Base-by-base conservation (phyloP, 148 eudicot genomes). In the Agrostemma githago region DNA sequence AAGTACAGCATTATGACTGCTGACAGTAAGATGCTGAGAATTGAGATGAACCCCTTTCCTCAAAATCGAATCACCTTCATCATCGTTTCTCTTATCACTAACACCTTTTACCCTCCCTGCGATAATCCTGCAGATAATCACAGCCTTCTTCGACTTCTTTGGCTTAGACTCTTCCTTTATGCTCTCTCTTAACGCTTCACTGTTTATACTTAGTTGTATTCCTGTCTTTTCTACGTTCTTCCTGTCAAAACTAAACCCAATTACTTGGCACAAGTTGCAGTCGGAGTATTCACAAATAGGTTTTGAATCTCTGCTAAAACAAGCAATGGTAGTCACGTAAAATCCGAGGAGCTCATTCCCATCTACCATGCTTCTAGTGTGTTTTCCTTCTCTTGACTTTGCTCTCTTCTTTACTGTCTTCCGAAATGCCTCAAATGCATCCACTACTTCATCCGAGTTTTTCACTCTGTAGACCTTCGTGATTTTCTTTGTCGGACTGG, bases 321-420 rank as follows among this genome's bases (percentile, higher is more conserved):
- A 78, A 62, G 71, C 71, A 34, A 74, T 75, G 79, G 71, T 66
- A 40, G 79, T 82, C 19, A 76, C 79, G 20, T 78, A 82, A 60
- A 82, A 82, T 56, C 84, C 60, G 11, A 74, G 78, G 44, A 82
- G 78, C 51, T 82, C 84, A 61, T 82, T 82, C 9, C 84, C 84
- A 5, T 82, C 81, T 3, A 82, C 84, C 67, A 75, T 19, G 76
- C 79, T 82, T 76, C 83, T 77, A 4, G 71, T 79, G 70, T 82
- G 77, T 39, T 68, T 72, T 51, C 79, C 57, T 8, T 77, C 69
- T 43, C 75, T 72, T 62, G 66, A 63, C 8, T 73, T n/a, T 3
- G 85, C 83, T 72, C 78, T 85, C 78, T 64, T 70, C 74, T 81
- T 81, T 66, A 85, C 81, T 39, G 17, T 76, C 19, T 67, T 77